A percentile compares a stretch with the other conserved stretches of the same genome.
Evolutionary conservation across 2,329 filamentous ascomycete species (phyloP).

Genomic region (Whalleya microplaca): DNA sequence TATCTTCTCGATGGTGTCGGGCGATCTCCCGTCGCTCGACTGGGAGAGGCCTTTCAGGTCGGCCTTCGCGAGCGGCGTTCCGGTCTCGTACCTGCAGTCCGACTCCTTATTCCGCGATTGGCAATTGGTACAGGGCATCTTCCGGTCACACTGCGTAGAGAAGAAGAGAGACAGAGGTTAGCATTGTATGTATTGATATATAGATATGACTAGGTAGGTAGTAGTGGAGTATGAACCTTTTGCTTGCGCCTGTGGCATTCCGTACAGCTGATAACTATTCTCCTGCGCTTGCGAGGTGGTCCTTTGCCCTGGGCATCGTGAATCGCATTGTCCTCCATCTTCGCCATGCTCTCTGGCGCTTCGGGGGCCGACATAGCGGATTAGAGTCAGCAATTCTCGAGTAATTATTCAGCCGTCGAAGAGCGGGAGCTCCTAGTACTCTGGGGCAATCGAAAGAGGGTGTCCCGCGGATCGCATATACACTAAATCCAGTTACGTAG

Average conservation of each 20-base stretch:
- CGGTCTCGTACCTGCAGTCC: conserved; percentile 61
- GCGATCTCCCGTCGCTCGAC: conserved; percentile 20
- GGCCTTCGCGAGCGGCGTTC: conserved; percentile 47
- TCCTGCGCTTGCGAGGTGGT: conserved; percentile 59
- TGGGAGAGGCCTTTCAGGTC: conserved; percentile 34
- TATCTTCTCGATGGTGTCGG: conserved; percentile 39
- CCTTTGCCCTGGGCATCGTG: conserved; percentile 31
- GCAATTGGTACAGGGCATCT: conserved; percentile 63
- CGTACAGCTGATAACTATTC: conserved; percentile 65
- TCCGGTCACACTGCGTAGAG: conserved; percentile 57
- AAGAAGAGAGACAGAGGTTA: conserved; percentile 13
- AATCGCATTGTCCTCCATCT: conserved; percentile 23
- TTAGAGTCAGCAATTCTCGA: conserved; percentile 4
- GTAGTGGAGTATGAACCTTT: conserved; percentile 45
- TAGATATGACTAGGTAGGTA: background rate
- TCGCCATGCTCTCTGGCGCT: conserved; percentile 21
- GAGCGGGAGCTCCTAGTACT: background rate
- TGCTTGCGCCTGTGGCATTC: conserved; percentile 69
- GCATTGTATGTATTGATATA: conserved; percentile 5
- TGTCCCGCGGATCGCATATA: too few species aligned
- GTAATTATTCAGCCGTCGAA: background rate
- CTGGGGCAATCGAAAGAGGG: background rate
- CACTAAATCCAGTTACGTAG: too few species aligned
- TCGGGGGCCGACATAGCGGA: conserved; percentile 30
- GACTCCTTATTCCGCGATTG: conserved; percentile 58